phyloP scores from a whole-genome alignment of 2,329 filamentous ascomycete genomes.

The Aspergillus latus region DNA sequence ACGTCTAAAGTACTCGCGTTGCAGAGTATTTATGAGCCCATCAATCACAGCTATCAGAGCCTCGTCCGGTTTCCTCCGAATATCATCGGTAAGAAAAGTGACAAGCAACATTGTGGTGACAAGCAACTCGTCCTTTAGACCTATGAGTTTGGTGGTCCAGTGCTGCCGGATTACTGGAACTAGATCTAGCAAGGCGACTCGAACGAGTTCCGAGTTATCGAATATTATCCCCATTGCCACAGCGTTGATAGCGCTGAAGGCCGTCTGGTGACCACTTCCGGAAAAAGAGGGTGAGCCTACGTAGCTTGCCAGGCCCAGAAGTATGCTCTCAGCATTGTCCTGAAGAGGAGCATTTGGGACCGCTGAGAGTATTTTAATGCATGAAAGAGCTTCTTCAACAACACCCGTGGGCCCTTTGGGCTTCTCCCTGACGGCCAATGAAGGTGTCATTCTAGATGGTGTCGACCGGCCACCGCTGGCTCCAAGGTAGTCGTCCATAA shows the following conservation, averaged over 20 bases:
- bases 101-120: conserved; percentile 68
- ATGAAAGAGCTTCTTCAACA: conserved; percentile 61
- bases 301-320: conserved; percentile 59
- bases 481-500: conserved; percentile 29
- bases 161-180: conserved; percentile 71
- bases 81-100: conserved; percentile 54
- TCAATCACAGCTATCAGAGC: conserved; percentile 53
- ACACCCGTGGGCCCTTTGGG: conserved; percentile 35
- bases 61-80: conserved; percentile 38
- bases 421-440: conserved; percentile 27
- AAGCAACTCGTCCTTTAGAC: conserved; percentile 74
- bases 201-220: conserved; percentile 66
- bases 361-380: conserved; percentile 63
- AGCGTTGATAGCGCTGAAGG: conserved; percentile 73
- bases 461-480: conserved; percentile 29
- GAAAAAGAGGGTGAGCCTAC: conserved; percentile 61
- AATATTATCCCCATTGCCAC: conserved; percentile 65
- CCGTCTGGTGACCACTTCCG: conserved; percentile 66
- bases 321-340: conserved; percentile 56
- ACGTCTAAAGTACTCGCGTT: conserved; percentile 73
- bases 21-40: conserved; percentile 69
- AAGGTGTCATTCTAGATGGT: conserved; percentile 31
- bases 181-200: conserved; percentile 59
- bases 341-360: conserved; percentile 67
- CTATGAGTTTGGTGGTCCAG: conserved; percentile 71